A percentile compares a stretch with the other conserved stretches of the same genome.
Conservation (phyloP, 169 alveolate species). For the Theileria parva region DNA sequence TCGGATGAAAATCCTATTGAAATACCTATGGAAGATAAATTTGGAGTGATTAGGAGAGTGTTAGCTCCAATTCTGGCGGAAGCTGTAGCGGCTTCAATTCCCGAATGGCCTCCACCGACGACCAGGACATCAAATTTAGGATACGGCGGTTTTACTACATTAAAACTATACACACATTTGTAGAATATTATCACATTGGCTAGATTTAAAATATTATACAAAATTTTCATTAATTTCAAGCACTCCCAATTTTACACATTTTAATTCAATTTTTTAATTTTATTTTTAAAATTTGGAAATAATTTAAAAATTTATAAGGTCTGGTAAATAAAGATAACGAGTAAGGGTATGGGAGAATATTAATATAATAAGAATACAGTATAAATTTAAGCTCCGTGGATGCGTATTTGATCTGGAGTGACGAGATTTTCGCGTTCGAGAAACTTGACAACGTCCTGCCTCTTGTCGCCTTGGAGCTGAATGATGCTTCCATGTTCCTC, state of each 20-base stretch:
- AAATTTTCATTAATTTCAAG: neutral
- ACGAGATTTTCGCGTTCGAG: slow-evolving; percentile 86
- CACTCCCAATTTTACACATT: slow-evolving; percentile 6
- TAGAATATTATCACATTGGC: neutral
- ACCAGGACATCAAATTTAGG: slow-evolving; percentile 76
- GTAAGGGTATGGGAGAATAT: too few relatives aligned
- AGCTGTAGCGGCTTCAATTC: slow-evolving; percentile 91
- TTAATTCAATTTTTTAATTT: neutral
- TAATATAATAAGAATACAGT: neutral
- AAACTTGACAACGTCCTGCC: slow-evolving; percentile 87
- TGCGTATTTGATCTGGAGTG: slow-evolving; percentile 84
- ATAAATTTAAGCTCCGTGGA: slow-evolving; percentile 84
- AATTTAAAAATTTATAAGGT: too few relatives aligned
- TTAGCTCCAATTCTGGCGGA: slow-evolving; percentile 87
- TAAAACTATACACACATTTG: slow-evolving; percentile 5
- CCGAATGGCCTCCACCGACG: slow-evolving; percentile 94
- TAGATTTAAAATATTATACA: neutral
- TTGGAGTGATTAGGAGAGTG: slow-evolving; percentile 83
- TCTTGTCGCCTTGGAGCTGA: slow-evolving; percentile 87
- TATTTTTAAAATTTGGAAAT: neutral
- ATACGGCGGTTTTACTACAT: slow-evolving; percentile 15
- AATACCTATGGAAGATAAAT: slow-evolving; percentile 73
- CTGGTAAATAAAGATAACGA: too few relatives aligned
- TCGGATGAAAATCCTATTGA: neutral
- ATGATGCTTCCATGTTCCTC: slow-evolving; percentile 89